Evolutionary conservation across 176 grass and related monocot genomes (phyloP).

Genomic region (Bolboschoenus planiculmis): DNA sequence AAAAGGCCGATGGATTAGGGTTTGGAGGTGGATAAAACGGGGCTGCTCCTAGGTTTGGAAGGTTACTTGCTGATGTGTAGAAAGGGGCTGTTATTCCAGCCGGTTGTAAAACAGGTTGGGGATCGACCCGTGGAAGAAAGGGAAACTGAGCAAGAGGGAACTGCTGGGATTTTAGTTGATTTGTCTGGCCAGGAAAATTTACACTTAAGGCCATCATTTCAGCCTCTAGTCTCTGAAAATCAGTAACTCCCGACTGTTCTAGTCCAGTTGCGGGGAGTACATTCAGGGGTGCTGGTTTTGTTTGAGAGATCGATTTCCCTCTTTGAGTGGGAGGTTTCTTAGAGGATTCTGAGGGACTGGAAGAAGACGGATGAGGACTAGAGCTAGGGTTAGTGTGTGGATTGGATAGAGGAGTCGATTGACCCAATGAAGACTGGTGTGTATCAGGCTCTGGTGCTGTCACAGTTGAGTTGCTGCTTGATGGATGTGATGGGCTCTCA

Average conservation of each 20-base stretch:
- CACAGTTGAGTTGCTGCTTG: conserved; percentile 32
- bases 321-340: neutral
- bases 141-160: conserved; percentile 53
- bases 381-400: conserved; percentile 6
- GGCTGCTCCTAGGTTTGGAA: conserved; percentile 1
- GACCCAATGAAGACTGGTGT: neutral
- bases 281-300: conserved; percentile 1
- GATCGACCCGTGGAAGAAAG: conserved; percentile 35
- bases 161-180: conserved; percentile 10
- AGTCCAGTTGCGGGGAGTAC: neutral
- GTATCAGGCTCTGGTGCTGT: neutral
- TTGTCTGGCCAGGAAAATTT: conserved; percentile 27
- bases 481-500: conserved; percentile 41
- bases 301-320: conserved; percentile 5
- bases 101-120: conserved; percentile 47
- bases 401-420: neutral
- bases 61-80: conserved; percentile 34
- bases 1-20: conserved; percentile 41
- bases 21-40: conserved; percentile 15
- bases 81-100: conserved; percentile 52
- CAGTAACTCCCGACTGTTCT: neutral
- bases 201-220: conserved; percentile 33
- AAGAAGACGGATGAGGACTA: conserved; percentile 9
- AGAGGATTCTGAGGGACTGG: neutral
- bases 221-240: conserved; percentile 17